Evolutionary conservation across 73 alveolate genomes (phyloP).

Genomic region (Tetrahymena thermophila): DNA sequence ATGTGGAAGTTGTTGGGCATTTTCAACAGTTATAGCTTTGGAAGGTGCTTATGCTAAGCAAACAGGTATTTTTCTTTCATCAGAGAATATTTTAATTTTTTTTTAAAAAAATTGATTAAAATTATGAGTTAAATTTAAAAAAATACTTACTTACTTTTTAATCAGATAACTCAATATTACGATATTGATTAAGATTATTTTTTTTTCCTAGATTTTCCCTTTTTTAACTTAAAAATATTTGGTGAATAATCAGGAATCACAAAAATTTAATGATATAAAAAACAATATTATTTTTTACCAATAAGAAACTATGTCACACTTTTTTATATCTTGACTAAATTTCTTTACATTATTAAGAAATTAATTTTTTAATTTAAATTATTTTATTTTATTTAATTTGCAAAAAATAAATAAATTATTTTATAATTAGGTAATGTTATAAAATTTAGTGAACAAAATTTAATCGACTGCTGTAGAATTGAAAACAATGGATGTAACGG

Average conservation of each 20-base stretch:
- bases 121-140: neutral
- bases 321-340: no score
- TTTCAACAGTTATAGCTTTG: neutral
- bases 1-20: neutral
- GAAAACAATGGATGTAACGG: neutral
- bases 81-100: neutral
- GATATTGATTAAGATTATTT: no score
- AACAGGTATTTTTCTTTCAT: neutral
- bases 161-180: no score
- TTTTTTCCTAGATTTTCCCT: no score
- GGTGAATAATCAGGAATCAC: neutral
- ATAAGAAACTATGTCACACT: no score
- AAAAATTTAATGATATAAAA: no score
- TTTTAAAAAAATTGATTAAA: neutral
- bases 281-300: no score
- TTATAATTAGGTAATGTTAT: neutral
- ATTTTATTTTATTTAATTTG: no score
- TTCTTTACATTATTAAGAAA: no score
- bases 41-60: neutral
- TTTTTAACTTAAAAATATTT: neutral
- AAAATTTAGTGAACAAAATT: neutral
- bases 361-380: no score
- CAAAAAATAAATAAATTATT: neutral
- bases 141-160: no score
- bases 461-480: neutral